Evolutionary conservation across 352 stramenopile species (phyloP), one percentile per base, ranked within the genome.

Genomic region (Phytophthora macrochlamydospora): DNA sequence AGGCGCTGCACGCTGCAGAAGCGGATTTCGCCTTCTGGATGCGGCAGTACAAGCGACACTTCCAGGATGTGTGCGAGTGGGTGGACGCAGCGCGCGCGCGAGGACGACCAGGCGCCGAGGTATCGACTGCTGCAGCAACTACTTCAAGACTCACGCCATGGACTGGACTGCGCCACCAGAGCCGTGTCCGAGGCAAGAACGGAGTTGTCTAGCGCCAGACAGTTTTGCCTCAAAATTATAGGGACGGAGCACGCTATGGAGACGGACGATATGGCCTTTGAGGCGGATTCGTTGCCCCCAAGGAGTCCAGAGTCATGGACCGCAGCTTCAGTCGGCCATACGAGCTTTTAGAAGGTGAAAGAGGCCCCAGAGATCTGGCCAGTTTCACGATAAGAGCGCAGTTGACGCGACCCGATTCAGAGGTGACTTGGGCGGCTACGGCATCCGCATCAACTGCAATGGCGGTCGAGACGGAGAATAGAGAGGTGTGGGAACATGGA

Each of bases 121-220:
- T 65, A 65, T n/a, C 37, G 52, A 7, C 45, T 60, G 2, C 52
- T 74, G n/a, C 66, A 63, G 14, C 50, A 70, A 45, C 51, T 45
- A 11, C 65, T 73, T 18, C 40, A 61, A 28, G 59, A 73, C 49
- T 65, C 59, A 13, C 48, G 59, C n/a, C 31, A 52, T n/a, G 67
- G 56, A 3, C 56, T 74, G n/a, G 67, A 74, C 45, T 67, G 57
- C 28, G 40, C 59, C n/a, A 44, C 58, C 14, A 46, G 59, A 18
- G 18, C 37, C 12, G 33, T 46, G 35, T 53, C 54, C 7, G 59
- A 69, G n/a, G 54, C 65, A 32, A 55, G 61, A 46, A 54, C 61
- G 61, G 61, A 74, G 43, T 38, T 70, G 31, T 33, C 29, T 1
- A 60, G 35, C 38, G 44, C 56, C n/a, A 35, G 67, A 33, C 55